These are phyloP conservation scores for Nemania abortiva DNA, from an alignment of 2,329 filamentous ascomycete species.

Conservation along the genomic window DNA sequence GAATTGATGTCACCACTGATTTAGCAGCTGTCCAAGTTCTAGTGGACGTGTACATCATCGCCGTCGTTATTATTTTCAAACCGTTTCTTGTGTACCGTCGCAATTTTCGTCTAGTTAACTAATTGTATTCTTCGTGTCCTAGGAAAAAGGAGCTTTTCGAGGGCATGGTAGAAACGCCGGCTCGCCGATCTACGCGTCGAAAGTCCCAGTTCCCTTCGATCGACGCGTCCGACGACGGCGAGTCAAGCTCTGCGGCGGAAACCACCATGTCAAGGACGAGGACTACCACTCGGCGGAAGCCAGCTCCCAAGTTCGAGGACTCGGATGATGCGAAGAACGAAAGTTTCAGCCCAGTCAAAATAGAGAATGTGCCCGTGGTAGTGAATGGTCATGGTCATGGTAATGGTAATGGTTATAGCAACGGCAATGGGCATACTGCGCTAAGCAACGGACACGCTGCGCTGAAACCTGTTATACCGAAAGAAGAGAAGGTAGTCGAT, in stretches of 20 bases:
- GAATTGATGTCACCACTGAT: neutral
- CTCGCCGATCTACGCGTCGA: conserved; percentile 61
- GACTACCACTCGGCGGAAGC: conserved; percentile 60
- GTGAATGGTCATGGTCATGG: conserved; percentile 8
- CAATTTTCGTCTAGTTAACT: conserved; percentile 8
- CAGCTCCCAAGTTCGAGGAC: conserved; percentile 63
- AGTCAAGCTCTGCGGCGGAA: conserved; percentile 63
- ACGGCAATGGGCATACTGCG: neutral
- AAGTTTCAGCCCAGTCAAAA: conserved; percentile 48
- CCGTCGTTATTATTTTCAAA: neutral
- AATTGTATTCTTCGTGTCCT: conserved; percentile 12
- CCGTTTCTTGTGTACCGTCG: neutral
- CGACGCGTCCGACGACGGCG: conserved; percentile 63
- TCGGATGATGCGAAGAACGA: conserved; percentile 53
- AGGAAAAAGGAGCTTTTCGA: conserved; percentile 73
- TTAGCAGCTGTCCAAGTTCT: neutral
- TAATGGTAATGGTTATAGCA: neutral
- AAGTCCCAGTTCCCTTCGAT: conserved; percentile 60
- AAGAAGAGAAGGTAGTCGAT: conserved; percentile 58
- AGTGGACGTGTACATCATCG: neutral
- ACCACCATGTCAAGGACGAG: conserved; percentile 48
- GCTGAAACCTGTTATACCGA: conserved; percentile 19
- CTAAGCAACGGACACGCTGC: conserved; percentile 45
- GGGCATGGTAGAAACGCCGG: conserved; percentile 70
- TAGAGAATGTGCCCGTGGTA: conserved; percentile 43